phyloP scores from a whole-genome alignment of 1,139 yeast genomes.

The Eremothecium gossypii region DNA sequence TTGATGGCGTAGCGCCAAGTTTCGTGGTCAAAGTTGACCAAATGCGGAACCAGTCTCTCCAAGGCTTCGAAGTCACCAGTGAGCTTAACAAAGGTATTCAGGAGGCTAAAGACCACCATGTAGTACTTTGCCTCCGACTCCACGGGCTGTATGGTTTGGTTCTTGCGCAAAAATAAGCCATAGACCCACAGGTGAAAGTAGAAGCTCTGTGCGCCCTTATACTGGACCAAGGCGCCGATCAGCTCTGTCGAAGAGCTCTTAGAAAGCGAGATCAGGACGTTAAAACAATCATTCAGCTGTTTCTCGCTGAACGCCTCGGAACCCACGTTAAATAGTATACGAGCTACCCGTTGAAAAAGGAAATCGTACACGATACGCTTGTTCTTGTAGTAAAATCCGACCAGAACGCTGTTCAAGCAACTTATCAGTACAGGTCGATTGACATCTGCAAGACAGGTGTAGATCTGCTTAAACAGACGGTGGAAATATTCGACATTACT shows the following conservation, averaged over 20 bases:
- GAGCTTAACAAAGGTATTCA: conserved; percentile 41
- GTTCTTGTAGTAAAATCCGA: conserved; percentile 46
- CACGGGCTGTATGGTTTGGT: conserved; percentile 31
- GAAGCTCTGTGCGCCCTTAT: conserved; percentile 15
- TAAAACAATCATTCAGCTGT: conserved; percentile 51
- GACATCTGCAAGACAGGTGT: conserved; percentile 45
- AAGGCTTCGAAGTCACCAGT: conserved; percentile 33
- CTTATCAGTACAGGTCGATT: conserved; percentile 55
- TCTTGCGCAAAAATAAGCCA: conserved; percentile 39
- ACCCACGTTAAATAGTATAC: conserved; percentile 27
- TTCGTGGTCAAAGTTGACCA: conserved; percentile 38
- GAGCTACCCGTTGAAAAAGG: conserved; percentile 43
- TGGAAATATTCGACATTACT: conserved; percentile 43
- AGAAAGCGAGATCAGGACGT: conserved; percentile 54
- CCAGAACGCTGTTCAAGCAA: conserved; percentile 48
- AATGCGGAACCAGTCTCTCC: conserved; percentile 36
- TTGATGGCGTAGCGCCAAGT: conserved; percentile 41
- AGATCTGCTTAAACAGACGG: conserved; percentile 50
- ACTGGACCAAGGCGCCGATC: conserved; percentile 33
- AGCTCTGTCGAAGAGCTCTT: conserved; percentile 43
- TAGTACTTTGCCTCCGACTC: conserved; percentile 20
- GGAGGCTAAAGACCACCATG: conserved; percentile 39
- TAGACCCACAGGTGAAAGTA: conserved; percentile 57
- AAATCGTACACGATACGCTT: conserved; percentile 49
- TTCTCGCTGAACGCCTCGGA: conserved; percentile 36